A percentile compares a stretch with the other conserved stretches of the same genome.
Evolutionary conservation across 257 asterid species (phyloP).

Genomic region (Solanum rostratum): DNA sequence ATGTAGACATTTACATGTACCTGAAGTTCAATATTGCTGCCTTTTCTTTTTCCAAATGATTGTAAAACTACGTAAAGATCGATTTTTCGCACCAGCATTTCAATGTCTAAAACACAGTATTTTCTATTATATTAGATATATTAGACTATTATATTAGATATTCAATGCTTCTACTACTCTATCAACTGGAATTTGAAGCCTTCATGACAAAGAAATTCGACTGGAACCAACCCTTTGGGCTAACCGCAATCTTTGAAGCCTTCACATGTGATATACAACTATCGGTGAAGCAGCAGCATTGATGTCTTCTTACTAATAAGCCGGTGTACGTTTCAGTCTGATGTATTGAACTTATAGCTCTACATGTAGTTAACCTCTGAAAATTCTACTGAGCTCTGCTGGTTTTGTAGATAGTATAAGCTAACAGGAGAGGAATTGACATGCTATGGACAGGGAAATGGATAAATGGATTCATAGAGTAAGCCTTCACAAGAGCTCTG

Average conservation of each 20-base stretch:
- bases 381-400: slow-evolving; percentile 12
- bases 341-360: background rate
- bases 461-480: slow-evolving; percentile 66
- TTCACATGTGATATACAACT: background rate
- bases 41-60: background rate
- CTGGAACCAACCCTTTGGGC: background rate
- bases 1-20: background rate
- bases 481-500: slow-evolving; percentile 59
- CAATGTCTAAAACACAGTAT: background rate
- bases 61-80: background rate
- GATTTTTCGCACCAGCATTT: background rate
- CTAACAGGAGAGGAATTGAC: slow-evolving; percentile 53
- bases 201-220: background rate
- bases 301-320: background rate
- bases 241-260: background rate
- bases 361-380: background rate
- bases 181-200: background rate
- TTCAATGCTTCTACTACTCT: background rate
- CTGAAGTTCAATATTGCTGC: background rate
- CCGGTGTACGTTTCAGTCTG: background rate
- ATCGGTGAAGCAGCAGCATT: background rate
- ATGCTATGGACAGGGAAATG: slow-evolving; percentile 70
- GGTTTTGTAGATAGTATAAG: slow-evolving; percentile 58
- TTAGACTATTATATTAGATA: too few relatives aligned
- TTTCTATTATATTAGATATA: too few relatives aligned